Base-by-base conservation (phyloP, 2,329 filamentous ascomycete genomes). In the Aspergillus caelatus region DNA sequence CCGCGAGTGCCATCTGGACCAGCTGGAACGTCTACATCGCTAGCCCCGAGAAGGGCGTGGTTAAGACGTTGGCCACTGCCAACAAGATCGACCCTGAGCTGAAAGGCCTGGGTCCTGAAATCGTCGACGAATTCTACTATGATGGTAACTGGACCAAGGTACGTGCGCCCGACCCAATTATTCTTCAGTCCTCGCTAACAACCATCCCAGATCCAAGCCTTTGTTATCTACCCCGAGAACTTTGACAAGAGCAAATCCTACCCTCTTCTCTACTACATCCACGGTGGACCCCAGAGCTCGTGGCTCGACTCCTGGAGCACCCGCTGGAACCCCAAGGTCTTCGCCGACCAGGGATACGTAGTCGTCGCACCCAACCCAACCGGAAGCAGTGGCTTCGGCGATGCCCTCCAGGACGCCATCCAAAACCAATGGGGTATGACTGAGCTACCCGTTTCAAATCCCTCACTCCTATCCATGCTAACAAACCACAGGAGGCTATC, bases 301-400 rank as follows among this genome's bases (percentile, higher is more conserved):
- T 94, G 91, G 89, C 80, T 77, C 36, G 90, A 95, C 71, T 82
- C 84, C 32, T 96, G 92, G 91, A 90, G 86, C 75, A 93, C 89
- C 2, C 84, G 93, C 21, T 96, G 93, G 93, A 96, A 96, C 74
- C 90, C 91, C 1, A 91, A 91, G 64, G 85, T 94, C 11, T 96
- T 93, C 73, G 92, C 93, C 4, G 92, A 96, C 75, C 91, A 94
- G 78, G 93, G 93, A 53, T 96, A 95, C 73, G 85, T 96, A 4
- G 91, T 91, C 26, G 88, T 96, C 54, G 85, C 88, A 57, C 91
- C 92, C 11, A 96, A 96, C 75, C 91, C 91, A 10, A 95, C 92
- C 0, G 93, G 93, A 21, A 91, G 88, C 71, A 93, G 91, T 6
- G 91, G 92, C 3, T 96, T 93, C 71, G 93, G 93, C 6, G 90